Percentiles rank a stretch among this genome's conserved stretches.
phyloP scores from a whole-genome alignment of 768 basidiomycete species.

The Nidularia sp. region DNA sequence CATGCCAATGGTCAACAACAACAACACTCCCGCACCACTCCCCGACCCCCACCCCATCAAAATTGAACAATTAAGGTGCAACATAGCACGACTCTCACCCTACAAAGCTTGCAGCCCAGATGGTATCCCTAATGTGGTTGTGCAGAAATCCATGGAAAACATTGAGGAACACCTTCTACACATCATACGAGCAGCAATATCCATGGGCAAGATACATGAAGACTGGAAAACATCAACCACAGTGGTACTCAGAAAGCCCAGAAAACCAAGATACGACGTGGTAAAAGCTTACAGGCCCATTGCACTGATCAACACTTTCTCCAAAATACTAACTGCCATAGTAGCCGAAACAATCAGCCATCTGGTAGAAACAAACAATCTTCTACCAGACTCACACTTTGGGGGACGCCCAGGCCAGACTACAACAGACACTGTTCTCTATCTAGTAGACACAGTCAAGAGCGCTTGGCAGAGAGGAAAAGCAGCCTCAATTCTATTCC shows the following conservation, averaged over 20 bases:
- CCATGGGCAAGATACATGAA: background rate
- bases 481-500: conserved; percentile 30
- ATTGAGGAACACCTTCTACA: conserved; percentile 6
- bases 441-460: conserved; percentile 26
- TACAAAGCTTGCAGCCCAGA: conserved; percentile 18
- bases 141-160: conserved; percentile 7
- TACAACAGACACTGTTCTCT: conserved; percentile 29
- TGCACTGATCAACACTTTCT: conserved; percentile 23
- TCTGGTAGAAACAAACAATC: conserved; percentile 19
- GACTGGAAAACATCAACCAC: conserved; percentile 19
- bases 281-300: conserved; percentile 33
- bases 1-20: background rate
- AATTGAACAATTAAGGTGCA: background rate
- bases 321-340: conserved; percentile 20
- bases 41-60: conserved; percentile 1
- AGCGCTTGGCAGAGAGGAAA: conserved; percentile 26
- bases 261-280: conserved; percentile 22
- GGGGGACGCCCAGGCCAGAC: conserved; percentile 31
- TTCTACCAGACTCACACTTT: conserved; percentile 32
- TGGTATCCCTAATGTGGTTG: conserved; percentile 17
- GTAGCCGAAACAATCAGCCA: conserved; percentile 16
- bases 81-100: conserved; percentile 11
- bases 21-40: conserved; percentile 4
- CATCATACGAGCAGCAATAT: conserved; percentile 11
- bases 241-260: conserved; percentile 28